phyloP scores from a whole-genome alignment of 2,329 filamentous ascomycete genomes.

The Teratosphaeria epicoccoides region DNA sequence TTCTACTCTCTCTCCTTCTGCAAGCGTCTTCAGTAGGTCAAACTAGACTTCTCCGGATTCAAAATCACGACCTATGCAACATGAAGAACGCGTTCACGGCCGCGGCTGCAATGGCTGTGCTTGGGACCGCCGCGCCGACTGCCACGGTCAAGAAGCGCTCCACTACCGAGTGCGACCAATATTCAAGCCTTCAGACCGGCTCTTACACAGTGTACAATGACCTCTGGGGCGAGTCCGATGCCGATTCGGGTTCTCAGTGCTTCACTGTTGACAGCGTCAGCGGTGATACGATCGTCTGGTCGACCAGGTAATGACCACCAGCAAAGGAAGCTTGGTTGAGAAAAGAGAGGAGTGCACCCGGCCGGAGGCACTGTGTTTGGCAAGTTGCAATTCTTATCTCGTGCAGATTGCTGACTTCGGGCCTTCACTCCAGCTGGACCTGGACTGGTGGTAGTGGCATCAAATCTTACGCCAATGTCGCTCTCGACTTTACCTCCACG shows the following conservation, averaged over 20 bases:
- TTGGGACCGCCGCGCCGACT: background rate
- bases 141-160: background rate
- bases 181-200: slow-evolving; percentile 19
- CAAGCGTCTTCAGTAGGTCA: background rate
- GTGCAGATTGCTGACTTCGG: too few relatives aligned
- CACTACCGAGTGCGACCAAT: slow-evolving; percentile 20
- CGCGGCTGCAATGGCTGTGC: background rate
- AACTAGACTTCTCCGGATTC: background rate
- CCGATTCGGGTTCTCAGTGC: slow-evolving; percentile 37
- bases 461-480: slow-evolving; percentile 36
- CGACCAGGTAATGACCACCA: slow-evolving; percentile 34
- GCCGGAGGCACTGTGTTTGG: too few relatives aligned
- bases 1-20: too few relatives aligned
- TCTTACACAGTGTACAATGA: slow-evolving; percentile 30
- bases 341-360: too few relatives aligned
- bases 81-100: background rate
- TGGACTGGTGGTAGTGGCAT: slow-evolving; percentile 26
- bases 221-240: slow-evolving; percentile 34
- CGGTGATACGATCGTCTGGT: slow-evolving; percentile 32
- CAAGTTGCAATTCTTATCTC: too few relatives aligned
- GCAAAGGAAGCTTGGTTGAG: too few relatives aligned
- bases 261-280: slow-evolving; percentile 32
- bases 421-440: slow-evolving; percentile 27
- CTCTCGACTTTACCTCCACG: slow-evolving; percentile 21
- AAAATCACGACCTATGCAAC: background rate